phyloP scores from a whole-genome alignment of 1,284 basidiomycete species.

The Trichosporon sp. region DNA sequence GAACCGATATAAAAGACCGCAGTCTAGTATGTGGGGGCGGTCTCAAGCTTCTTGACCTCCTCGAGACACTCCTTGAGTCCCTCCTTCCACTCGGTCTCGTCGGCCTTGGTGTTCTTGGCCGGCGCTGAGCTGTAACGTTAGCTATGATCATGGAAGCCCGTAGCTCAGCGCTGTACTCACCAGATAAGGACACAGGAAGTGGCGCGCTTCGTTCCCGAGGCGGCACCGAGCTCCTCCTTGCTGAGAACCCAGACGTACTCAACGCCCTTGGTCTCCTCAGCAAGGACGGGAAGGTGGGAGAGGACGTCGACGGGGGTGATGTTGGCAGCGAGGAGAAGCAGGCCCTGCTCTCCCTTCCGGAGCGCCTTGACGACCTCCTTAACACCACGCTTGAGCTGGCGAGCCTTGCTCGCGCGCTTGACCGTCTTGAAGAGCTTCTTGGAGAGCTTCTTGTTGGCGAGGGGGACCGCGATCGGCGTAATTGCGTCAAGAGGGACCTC shows the following conservation, averaged over 20 bases:
- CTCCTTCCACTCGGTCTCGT: constrained; percentile 58
- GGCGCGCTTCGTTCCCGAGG: constrained; percentile 94
- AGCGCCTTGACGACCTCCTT: constrained; percentile 96
- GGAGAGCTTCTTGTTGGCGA: constrained; percentile 82
- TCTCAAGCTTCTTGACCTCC: constrained; percentile 70
- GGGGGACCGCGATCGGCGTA: constrained; percentile 80
- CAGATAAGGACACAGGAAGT: constrained; percentile 93
- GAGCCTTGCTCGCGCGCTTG: constrained; percentile 84
- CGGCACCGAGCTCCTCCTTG: constrained; percentile 84
- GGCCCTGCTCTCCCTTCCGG: constrained; percentile 87
- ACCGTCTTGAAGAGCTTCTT: constrained; percentile 91
- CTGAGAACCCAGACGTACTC: constrained; percentile 67
- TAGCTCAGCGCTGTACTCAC: constrained; percentile 29
- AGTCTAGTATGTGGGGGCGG: constrained; percentile 11
- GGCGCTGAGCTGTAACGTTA: constrained; percentile 32
- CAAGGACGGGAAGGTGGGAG: constrained; percentile 88
- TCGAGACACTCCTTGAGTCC: constrained; percentile 67
- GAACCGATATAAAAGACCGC: too few species aligned
- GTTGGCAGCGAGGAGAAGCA: constrained; percentile 91
- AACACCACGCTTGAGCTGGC: constrained; percentile 89
- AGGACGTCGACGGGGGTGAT: constrained; percentile 98
- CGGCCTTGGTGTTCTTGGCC: constrained; percentile 52
- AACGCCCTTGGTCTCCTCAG: constrained; percentile 81
- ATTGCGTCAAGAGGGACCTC: constrained; percentile 71
- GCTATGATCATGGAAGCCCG: not conserved